These are phyloP conservation scores for Anthoceros angustus DNA, from an alignment of 225 moss, liverwort and hornwort species.

Conservation along the genomic window DNA sequence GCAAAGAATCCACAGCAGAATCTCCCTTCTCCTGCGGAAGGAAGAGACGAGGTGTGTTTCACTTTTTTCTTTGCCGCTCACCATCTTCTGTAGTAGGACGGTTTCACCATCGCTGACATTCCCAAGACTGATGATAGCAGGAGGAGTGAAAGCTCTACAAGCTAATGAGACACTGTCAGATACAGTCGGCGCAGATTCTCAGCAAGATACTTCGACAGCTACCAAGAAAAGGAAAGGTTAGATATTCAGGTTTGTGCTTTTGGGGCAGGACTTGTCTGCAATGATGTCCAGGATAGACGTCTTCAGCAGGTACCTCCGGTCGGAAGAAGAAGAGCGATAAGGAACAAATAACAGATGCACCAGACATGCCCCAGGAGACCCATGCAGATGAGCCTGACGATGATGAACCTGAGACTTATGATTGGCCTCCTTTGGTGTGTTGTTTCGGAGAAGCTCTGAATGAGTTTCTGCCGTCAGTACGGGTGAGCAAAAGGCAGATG, in stretches of 20 bases:
- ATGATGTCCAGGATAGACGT: background rate
- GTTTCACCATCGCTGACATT: background rate
- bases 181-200: background rate
- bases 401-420: conserved; percentile 36
- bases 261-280: background rate
- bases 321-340: background rate
- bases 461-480: conserved; percentile 76
- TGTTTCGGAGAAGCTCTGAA: conserved; percentile 83
- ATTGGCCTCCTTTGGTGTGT: conserved; percentile 88
- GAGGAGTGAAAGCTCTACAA: background rate
- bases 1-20: background rate
- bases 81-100: background rate
- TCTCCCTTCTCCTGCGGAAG: background rate
- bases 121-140: background rate
- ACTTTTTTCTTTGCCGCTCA: background rate
- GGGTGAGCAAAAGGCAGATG: conserved; percentile 52
- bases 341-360: too few species aligned
- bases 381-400: conserved; percentile 3
- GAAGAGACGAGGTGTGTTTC: background rate
- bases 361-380: too few species aligned
- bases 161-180: background rate
- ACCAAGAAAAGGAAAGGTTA: conserved; percentile 1
- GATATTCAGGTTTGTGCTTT: background rate
- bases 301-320: background rate
- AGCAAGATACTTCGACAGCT: background rate